Base-by-base conservation (phyloP, 1,284 basidiomycete genomes). In the Malassezia yamatoensis region DNA sequence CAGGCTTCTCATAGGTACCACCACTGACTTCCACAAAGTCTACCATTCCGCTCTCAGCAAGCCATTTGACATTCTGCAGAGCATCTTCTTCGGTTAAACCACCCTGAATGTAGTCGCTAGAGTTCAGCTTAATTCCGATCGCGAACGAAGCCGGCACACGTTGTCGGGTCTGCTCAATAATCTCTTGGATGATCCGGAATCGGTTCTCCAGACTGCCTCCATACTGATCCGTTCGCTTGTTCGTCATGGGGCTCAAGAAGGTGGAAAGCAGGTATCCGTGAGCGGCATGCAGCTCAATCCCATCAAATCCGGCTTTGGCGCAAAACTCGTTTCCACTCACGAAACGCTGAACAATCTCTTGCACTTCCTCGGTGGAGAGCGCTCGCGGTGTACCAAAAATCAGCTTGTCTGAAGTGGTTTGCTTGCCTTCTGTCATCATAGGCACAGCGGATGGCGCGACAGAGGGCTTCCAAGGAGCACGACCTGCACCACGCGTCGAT, bases 21-120 rank as follows among this genome's bases (percentile, higher is more conserved):
- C 88, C 89, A 60, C 85, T 88, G 57, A 91, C 82, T 76, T 90
- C 87, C 49, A 91, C 83, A 71, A 88, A 87, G 74, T 90, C 88
- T 1, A 89, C 74, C 11, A 77, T 76, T 0, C 79, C 79, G 81
- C 85, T 86, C 24, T 76, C 74, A 0, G 84, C 81, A 39, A 91
- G 82, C 54, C 79, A 75, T 33, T 76, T 73, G 16, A 90, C 78
- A 62, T 90, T 84, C 36, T 78, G 74, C 3, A 88, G 75, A 2
- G 84, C 85, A 41, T 81, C 79, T n/a, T 79, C 75, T 35, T 77
- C 77, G 16, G 61, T 70, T 20, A 77, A 59, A 10, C 79, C 79
- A 4, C 80, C 78, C 50, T 79, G 76, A 0, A 84, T 78, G 64
- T 89, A 94, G 73, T 96, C 91, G 0, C 83, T 84, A 21, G 85